phyloP scores from a whole-genome alignment of 202 grass and related monocot genomes.

The Eragrostis tef region DNA sequence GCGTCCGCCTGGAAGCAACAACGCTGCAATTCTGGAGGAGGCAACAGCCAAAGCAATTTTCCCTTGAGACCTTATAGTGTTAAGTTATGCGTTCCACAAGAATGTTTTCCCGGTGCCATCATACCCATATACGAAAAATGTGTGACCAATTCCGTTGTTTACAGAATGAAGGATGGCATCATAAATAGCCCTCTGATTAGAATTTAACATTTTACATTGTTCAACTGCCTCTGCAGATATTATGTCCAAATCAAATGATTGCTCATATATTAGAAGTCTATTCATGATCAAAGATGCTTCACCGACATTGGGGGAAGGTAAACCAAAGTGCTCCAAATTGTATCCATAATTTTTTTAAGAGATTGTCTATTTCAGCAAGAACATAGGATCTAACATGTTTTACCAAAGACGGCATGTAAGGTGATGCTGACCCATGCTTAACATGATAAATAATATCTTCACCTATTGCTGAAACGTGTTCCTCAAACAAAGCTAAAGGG shows the following conservation, averaged over 20 bases:
- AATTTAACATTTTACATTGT: background rate
- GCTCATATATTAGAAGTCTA: background rate
- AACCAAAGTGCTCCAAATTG: background rate
- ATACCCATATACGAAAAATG: too few species aligned
- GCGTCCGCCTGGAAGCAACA: too few species aligned
- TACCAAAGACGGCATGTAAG: too few species aligned
- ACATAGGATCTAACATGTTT: too few species aligned
- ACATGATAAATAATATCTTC: too few species aligned
- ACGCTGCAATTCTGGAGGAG: background rate
- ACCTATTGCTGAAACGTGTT: too few species aligned
- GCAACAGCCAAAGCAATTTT: constrained; percentile 7
- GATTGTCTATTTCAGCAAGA: too few species aligned
- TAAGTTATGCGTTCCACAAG: background rate
- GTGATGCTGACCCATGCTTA: too few species aligned
- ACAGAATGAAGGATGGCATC: background rate
- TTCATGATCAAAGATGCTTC: background rate
- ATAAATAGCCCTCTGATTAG: background rate
- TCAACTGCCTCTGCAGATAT: background rate
- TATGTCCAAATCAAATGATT: background rate
- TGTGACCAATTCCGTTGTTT: background rate
- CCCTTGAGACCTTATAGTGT: background rate
- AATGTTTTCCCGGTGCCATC: too few species aligned
- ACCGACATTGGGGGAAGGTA: background rate
- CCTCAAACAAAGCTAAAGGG: too few species aligned
- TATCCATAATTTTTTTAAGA: background rate